These are phyloP conservation scores for Debaryomycetaceae sp. DNA, from an alignment of 1,139 yeast species.

Conservation along the genomic window DNA sequence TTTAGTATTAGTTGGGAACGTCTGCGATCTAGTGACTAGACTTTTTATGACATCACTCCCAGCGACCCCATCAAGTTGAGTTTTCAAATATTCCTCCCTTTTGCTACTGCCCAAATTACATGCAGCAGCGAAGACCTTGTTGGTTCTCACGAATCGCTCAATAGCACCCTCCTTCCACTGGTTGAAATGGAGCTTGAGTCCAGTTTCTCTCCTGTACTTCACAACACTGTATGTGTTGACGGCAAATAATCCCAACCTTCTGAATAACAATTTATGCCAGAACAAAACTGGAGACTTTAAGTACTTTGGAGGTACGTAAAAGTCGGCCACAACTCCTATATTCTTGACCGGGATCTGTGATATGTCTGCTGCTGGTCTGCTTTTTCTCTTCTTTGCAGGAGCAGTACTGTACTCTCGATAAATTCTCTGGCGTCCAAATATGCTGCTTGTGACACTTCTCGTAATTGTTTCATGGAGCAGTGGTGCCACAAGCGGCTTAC, in stretches of 20 bases:
- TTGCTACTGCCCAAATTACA: constrained; percentile 29
- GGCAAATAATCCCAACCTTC: constrained; percentile 41
- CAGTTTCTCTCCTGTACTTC: constrained; percentile 40
- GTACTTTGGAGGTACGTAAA: constrained; percentile 41
- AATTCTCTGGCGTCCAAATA: neutral
- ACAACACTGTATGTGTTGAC: constrained; percentile 42
- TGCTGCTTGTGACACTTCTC: neutral
- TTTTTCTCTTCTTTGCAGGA: constrained; percentile 15
- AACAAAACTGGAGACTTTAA: constrained; percentile 26
- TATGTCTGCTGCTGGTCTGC: constrained; percentile 23
- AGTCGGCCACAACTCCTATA: constrained; percentile 43
- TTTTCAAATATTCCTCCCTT: constrained; percentile 24
- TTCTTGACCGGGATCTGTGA: constrained; percentile 38
- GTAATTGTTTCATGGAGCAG: neutral
- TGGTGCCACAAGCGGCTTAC: constrained; percentile 2
- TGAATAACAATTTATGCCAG: constrained; percentile 38
- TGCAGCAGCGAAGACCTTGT: constrained; percentile 43
- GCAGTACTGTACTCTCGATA: constrained; percentile 5
- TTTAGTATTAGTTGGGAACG: constrained; percentile 56
- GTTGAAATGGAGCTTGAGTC: constrained; percentile 34
- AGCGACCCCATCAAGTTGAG: constrained; percentile 30
- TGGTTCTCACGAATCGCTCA: constrained; percentile 39
- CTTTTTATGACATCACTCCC: constrained; percentile 33
- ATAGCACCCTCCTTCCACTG: constrained; percentile 45
- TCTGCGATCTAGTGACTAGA: constrained; percentile 24